Evolutionary conservation across 192 early-diverging fungal species (phyloP), one percentile per base, ranked within the genome.

Genomic region (Rhizophagus clarus): DNA sequence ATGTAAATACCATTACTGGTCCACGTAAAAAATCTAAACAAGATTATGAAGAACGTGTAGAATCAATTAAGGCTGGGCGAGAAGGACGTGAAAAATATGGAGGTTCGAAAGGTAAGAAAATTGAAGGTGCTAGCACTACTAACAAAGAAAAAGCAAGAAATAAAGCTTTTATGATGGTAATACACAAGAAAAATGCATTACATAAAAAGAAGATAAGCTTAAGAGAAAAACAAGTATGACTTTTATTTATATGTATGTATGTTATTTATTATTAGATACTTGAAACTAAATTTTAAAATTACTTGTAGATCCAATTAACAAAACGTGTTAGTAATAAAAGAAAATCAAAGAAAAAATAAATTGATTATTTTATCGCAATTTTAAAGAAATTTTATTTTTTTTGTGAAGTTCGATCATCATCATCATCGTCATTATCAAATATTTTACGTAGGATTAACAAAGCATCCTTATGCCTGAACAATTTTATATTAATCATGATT

Each of bases 81-180:
- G 95, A 98, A 83, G 96, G 95, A 22, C 92, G 96, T 51, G 90
- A 95, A 45, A 96, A 97, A 88, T 99, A 91, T 84, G 92, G 94
- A 37, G 95, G 96, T 40, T 89, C 85, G 96, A 96, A 89, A 93
- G 34, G 94, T 74, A 95, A 95, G 82, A 94, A 94, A 56, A 90
- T 93, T 26, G 88, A 90, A 60, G 88, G 89, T 70, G 86, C 88
- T 69, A 93, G 91, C 37, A 90, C 92, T 32, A 96, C 97, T 74
- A 99, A 98, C 87, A 88, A 90, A 84, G 96, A 97, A 77, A 99
- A 98, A 89, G 79, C 92, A 80, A 95, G 94, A 84, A 95, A 91
- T 79, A 99, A 99, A 91, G 90, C 92, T 83, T 96, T 93, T 82
- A 91, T 91, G 87, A 99, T 99, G 98, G 89, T 99, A 79, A 88